These are phyloP conservation scores for Trifolium subterraneum DNA, from an alignment of 306 rosid species.

Conservation along the genomic window DNA sequence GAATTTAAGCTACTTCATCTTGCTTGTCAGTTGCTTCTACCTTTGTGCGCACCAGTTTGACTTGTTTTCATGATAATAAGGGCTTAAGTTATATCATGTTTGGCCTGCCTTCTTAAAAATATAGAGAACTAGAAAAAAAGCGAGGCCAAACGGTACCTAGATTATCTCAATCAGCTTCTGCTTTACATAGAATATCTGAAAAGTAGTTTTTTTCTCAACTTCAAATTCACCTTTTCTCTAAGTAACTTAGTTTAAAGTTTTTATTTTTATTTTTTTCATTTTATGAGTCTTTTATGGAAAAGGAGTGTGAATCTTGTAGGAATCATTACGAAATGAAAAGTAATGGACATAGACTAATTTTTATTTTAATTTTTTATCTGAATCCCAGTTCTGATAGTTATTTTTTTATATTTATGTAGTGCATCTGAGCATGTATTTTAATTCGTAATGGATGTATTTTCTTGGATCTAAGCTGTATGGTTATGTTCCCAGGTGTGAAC, in stretches of 20 bases:
- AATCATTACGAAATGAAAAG: not conserved
- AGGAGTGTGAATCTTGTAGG: not conserved
- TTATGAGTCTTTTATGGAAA: not conserved
- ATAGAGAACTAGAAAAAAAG: no score
- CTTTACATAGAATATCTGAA: not conserved
- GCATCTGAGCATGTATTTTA: constrained; percentile 1
- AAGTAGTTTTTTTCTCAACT: not conserved
- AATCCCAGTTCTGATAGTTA: not conserved
- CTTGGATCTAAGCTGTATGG: constrained; percentile 45
- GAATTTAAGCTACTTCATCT: no score
- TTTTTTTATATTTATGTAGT: not conserved
- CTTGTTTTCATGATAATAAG: not conserved
- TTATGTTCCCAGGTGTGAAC: constrained; percentile 83
- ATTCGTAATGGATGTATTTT: constrained; percentile 21
- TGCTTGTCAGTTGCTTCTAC: no score
- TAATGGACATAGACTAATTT: not conserved
- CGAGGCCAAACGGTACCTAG: no score
- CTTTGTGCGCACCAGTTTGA: no score
- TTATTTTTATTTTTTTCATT: no score
- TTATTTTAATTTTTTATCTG: not conserved
- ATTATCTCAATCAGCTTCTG: not conserved
- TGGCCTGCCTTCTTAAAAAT: no score
- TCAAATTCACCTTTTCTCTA: not conserved
- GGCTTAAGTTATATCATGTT: no score
- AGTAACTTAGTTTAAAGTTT: no score